These are phyloP conservation scores for Aspergillus kassunensis DNA, from an alignment of 495 filamentous ascomycete species.

Conservation along the genomic window DNA sequence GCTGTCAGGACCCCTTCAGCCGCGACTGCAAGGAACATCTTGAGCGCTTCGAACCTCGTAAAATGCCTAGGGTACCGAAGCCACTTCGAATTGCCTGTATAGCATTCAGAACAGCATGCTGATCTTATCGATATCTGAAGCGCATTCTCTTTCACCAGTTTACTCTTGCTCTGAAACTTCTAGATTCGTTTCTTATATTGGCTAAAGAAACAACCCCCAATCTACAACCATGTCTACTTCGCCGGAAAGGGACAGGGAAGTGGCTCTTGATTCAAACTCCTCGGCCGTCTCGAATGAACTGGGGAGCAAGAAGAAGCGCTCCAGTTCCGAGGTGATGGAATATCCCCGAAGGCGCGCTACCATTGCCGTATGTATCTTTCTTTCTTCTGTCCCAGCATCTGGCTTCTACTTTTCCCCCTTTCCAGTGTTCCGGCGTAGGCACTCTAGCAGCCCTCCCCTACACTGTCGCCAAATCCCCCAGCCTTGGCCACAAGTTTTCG, in stretches of 20 bases:
- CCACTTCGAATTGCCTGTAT: background rate
- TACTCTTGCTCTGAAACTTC: background rate
- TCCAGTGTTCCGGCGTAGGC: background rate
- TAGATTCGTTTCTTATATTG: background rate
- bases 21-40: background rate
- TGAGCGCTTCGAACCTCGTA: background rate
- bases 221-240: conserved; percentile 17
- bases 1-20: background rate
- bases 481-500: background rate
- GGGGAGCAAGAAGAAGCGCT: conserved; percentile 51
- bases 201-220: background rate
- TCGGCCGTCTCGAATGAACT: conserved; percentile 5
- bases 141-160: background rate
- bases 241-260: conserved; percentile 17
- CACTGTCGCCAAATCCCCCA: background rate
- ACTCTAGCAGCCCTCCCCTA: background rate
- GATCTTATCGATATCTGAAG: background rate
- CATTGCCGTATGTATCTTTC: conserved; percentile 57
- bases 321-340: conserved; percentile 60
- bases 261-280: conserved; percentile 7
- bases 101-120: background rate
- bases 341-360: conserved; percentile 68
- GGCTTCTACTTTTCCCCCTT: too few relatives aligned
- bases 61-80: background rate
- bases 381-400: background rate